A percentile compares a stretch with the other conserved stretches of the same genome.
Conservation (phyloP, 2,329 filamentous ascomycete species). For the Apiospora hydei region DNA sequence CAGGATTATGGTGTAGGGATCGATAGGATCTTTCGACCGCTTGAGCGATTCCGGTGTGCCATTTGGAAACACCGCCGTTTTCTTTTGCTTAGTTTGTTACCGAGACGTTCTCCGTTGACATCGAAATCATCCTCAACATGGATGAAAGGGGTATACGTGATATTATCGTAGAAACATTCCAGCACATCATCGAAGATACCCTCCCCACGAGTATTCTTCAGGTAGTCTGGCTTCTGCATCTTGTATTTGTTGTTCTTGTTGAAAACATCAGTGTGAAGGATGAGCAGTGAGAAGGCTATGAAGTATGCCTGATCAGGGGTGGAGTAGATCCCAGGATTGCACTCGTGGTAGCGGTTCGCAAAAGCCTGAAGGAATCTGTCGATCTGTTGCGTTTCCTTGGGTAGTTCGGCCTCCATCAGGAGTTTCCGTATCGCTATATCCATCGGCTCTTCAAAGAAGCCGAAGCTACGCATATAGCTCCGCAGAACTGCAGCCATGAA, state of each 20-base stretch:
- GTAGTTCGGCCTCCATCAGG: constrained; percentile 94
- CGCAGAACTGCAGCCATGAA: constrained; percentile 86
- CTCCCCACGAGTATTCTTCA: constrained; percentile 92
- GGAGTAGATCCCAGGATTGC: constrained; percentile 94
- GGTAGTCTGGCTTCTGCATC: constrained; percentile 95
- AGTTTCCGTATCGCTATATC: constrained; percentile 97
- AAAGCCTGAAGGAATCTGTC: constrained; percentile 94
- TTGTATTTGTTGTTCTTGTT: constrained; percentile 99
- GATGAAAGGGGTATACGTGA: constrained; percentile 97
- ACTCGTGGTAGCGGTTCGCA: constrained; percentile 96
- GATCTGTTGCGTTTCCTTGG: constrained; percentile 97
- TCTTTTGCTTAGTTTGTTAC: constrained; percentile 70
- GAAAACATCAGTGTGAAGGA: constrained; percentile 98
- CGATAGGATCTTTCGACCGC: constrained; percentile 83
- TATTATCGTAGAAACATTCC: constrained; percentile 98
- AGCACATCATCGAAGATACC: constrained; percentile 93
- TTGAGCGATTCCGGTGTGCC: constrained; percentile 69
- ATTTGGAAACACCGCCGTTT: constrained; percentile 73
- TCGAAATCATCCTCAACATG: constrained; percentile 93
- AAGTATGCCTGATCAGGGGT: constrained; percentile 96
- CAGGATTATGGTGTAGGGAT: constrained; percentile 93
- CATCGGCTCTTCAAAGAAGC: constrained; percentile 95
- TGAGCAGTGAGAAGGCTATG: constrained; percentile 94
- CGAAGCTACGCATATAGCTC: constrained; percentile 94
- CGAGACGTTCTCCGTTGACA: constrained; percentile 76